A percentile compares a stretch with the other conserved stretches of the same genome.
Conservation (phyloP, 2,329 filamentous ascomycete genomes). For the Xylariaceae sp. region DNA sequence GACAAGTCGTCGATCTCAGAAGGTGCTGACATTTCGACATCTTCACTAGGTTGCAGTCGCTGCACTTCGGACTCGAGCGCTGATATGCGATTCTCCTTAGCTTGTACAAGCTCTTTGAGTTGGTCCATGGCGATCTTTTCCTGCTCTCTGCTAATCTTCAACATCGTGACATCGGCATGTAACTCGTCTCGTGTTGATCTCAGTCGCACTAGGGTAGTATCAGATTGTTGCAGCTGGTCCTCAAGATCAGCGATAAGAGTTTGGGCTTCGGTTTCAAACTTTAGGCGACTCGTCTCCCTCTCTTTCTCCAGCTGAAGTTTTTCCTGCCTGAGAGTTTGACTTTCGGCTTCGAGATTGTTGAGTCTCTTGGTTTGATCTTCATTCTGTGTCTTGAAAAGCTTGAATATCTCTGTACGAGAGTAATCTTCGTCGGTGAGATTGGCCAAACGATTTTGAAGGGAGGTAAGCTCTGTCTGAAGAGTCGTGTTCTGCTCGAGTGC, state of each 20-base stretch:
- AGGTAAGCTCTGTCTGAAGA: constrained; percentile 74
- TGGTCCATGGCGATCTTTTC: constrained; percentile 66
- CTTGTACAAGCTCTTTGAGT: constrained; percentile 73
- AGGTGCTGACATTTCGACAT: constrained; percentile 42
- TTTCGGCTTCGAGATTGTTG: constrained; percentile 86
- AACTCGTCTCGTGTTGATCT: constrained; percentile 82
- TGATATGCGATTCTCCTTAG: constrained; percentile 74
- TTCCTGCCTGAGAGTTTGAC: constrained; percentile 79
- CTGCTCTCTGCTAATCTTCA: constrained; percentile 76
- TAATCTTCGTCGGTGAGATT: constrained; percentile 89
- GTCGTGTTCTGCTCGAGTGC: constrained; percentile 72
- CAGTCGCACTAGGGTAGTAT: constrained; percentile 82
- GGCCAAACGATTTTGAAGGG: constrained; percentile 63
- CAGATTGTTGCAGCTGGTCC: constrained; percentile 72
- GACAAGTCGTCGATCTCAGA: constrained; percentile 56
- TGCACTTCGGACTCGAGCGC: constrained; percentile 80
- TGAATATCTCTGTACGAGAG: constrained; percentile 88
- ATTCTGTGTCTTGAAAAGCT: constrained; percentile 81
- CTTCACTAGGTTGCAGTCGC: constrained; percentile 55
- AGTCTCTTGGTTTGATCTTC: constrained; percentile 90
- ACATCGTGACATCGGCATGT: constrained; percentile 72
- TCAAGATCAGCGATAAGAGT: constrained; percentile 72
- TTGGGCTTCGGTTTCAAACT: constrained; percentile 78
- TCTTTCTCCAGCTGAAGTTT: constrained; percentile 82
- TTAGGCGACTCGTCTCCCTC: constrained; percentile 72